These are phyloP conservation scores for Durio zibethinus DNA, from an alignment of 345 rosid genomes.

Conservation along the genomic window DNA sequence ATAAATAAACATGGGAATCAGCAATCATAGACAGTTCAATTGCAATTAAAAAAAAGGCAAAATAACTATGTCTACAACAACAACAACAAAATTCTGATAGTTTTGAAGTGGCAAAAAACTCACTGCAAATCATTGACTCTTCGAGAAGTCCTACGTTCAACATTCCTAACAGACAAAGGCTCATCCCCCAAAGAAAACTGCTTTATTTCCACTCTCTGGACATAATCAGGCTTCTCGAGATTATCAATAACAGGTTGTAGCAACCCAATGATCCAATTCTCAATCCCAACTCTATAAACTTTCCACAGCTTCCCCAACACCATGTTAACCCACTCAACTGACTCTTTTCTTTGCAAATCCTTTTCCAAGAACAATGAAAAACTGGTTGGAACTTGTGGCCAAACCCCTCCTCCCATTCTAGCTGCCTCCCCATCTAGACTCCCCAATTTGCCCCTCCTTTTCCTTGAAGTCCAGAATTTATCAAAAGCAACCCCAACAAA, in stretches of 20 bases:
- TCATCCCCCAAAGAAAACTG: slow-evolving; percentile 95
- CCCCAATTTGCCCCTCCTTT: slow-evolving; percentile 31
- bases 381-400: slow-evolving; percentile 90
- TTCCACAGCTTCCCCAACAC: slow-evolving; percentile 96
- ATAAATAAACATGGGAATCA: not conserved
- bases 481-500: slow-evolving; percentile 87
- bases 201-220: slow-evolving; percentile 83
- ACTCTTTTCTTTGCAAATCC: slow-evolving; percentile 95
- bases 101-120: slow-evolving; percentile 27
- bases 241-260: slow-evolving; percentile 97
- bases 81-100: not conserved
- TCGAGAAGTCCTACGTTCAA: slow-evolving; percentile 92
- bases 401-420: slow-evolving; percentile 40
- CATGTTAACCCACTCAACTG: slow-evolving; percentile 97
- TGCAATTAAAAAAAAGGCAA: not conserved
- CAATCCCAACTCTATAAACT: slow-evolving; percentile 86
- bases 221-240: slow-evolving; percentile 91
- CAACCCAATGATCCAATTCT: slow-evolving; percentile 86
- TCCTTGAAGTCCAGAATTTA: slow-evolving; percentile 76
- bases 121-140: slow-evolving; percentile 92
- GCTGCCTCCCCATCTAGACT: slow-evolving; percentile 24
- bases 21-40: not conserved
- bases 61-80: not conserved
- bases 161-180: slow-evolving; percentile 91
- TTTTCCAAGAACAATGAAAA: slow-evolving; percentile 74